Evolutionary conservation across 2,329 filamentous ascomycete species (phyloP).

Genomic region (Ophiostoma angusticollis): DNA sequence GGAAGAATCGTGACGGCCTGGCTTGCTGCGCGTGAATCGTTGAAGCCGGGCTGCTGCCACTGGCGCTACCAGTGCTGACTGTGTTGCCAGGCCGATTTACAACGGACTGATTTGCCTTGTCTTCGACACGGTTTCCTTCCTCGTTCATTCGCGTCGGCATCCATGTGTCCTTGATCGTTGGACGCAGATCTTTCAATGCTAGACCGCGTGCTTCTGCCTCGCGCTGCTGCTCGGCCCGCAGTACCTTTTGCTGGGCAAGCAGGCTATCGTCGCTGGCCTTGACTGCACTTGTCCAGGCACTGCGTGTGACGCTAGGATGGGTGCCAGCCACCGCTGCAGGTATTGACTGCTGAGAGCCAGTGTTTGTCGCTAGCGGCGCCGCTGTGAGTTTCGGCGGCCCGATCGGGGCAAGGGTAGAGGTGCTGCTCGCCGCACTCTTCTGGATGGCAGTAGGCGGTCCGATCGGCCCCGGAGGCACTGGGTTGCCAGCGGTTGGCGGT

Average conservation of each 20-base stretch:
- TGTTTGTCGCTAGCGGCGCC: conserved; percentile 1
- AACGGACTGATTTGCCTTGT: conserved; percentile 17
- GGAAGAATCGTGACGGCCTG: conserved; percentile 50
- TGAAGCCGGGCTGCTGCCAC: conserved; percentile 14
- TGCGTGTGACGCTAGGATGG: conserved; percentile 4
- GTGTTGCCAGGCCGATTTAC: conserved; percentile 15
- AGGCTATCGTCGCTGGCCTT: conserved; percentile 35
- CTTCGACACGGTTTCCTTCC: conserved; percentile 23
- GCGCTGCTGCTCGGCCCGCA: conserved; percentile 29
- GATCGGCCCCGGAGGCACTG: conserved; percentile 32
- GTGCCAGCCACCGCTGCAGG: neutral
- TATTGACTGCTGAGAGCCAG: too few relatives aligned
- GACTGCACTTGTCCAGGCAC: conserved; percentile 28
- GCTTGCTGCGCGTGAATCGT: conserved; percentile 27
- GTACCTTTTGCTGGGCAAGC: conserved; percentile 25
- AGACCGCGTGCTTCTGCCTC: conserved; percentile 32
- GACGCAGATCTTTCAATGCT: conserved; percentile 31
- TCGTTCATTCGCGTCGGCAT: conserved; percentile 28
- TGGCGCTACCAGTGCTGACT: conserved; percentile 14
- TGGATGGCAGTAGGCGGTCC: conserved; percentile 22
- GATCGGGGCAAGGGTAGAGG: conserved; percentile 26
- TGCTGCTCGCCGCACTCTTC: conserved; percentile 12
- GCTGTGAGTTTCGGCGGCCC: conserved; percentile 18
- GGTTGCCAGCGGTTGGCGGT: conserved; percentile 19
- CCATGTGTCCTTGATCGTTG: conserved; percentile 42